Base-by-base conservation (phyloP, 139 green algal genomes). In the Micractinium sp. region DNA sequence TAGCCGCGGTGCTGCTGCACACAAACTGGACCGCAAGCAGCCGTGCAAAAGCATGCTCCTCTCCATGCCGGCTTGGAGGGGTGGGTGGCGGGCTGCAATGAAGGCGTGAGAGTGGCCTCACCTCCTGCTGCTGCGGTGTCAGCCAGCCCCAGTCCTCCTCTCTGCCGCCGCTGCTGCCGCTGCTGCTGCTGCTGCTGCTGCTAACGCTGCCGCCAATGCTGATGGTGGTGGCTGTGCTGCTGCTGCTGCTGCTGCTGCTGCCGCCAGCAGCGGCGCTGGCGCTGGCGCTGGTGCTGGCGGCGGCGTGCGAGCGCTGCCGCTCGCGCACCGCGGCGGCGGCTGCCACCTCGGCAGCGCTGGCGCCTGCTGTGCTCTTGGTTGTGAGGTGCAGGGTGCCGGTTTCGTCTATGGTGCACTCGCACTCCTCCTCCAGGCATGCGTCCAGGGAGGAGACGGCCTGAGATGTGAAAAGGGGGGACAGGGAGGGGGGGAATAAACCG, bases 381-480 rank as follows among this genome's bases (percentile, higher is more conserved):
- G 60, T 69, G 29, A 79, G 83, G 38, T 87, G 83, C 83, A 80
- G 39, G 71, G 27, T 41, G n/a, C 83, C 89, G 19, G 76, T n/a
- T n/a, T 60, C 86, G 78, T 85, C 90, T 0, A 84, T 75, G 38
- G 31, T 27, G 35, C 77, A 87, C 29, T 87, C 78, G 53, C 31
- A 88, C 36, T 85, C 66, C 31, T 82, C 85, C 27, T 33, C 75
- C 20, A 88, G 71, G 67, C 47, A 85, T 39, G 5, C 36, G 29
- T 91, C 85, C 2, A 82, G 31, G 0, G 85, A 82, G n/a, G 41
- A n/a, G 53, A 78, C 71, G 38, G 90, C 88, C 66, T 93, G 71
- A 81, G 86, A 56, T 92, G 74, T 86, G 85, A 67, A 73, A 85
- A n/a, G 80, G 90, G 76, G 73, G 15, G 87, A 71, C 87, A 92